phyloP scores from a whole-genome alignment of 2,329 filamentous ascomycete species.

The Cercospora nicotianae region DNA sequence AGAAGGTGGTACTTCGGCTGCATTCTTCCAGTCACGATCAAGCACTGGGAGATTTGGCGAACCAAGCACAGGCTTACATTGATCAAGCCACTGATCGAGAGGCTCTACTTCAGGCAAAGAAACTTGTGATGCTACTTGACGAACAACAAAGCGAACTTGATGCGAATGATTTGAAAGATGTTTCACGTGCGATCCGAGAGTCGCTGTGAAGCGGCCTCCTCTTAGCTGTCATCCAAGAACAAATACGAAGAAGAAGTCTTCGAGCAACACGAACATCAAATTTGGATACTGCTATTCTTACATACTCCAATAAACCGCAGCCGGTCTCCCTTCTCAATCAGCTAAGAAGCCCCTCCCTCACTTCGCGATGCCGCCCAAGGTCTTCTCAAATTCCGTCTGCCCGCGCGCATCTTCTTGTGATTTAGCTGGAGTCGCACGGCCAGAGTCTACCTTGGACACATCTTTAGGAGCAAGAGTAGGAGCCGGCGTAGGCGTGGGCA shows the following conservation, averaged over 20 bases:
- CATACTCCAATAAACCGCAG: not conserved
- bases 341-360: not conserved
- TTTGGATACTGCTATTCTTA: not conserved
- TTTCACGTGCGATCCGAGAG: not conserved
- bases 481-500: not conserved
- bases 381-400: not conserved
- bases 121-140: not conserved
- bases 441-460: not conserved
- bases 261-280: not conserved
- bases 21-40: not conserved
- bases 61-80: not conserved
- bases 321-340: not conserved
- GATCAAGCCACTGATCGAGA: not conserved
- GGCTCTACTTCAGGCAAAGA: not conserved
- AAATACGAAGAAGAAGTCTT: not conserved
- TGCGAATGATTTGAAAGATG: not conserved
- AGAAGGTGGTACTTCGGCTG: constrained; percentile 1
- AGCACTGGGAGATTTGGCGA: not conserved
- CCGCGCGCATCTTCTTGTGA: not conserved
- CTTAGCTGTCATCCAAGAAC: not conserved
- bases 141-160: not conserved
- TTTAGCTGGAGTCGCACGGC: not conserved
- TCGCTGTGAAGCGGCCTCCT: not conserved
- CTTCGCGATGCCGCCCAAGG: not conserved
- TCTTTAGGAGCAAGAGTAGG: not conserved